Evolutionary conservation across 495 filamentous ascomycete genomes (phyloP), one percentile per base, ranked within the genome.

Genomic region (Xylona heveae): DNA sequence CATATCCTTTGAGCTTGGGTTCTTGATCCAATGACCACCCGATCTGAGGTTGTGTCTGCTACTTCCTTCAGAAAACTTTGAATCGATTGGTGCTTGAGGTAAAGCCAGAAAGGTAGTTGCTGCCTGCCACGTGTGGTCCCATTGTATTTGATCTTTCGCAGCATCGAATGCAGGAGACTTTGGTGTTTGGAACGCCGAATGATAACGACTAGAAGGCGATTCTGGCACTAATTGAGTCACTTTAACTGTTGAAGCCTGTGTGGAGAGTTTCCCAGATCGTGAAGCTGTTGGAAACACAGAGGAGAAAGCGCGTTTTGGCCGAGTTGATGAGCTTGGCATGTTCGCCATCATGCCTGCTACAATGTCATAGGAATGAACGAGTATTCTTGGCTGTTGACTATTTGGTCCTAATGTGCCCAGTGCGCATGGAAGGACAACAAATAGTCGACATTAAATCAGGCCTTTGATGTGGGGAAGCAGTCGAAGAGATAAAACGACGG

Each of bases 81-180:
- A n/a, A n/a, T n/a, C 41, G 13, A 28, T 35, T 19, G 24, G 55
- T 19, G 58, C 53, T 28, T 53, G 37, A 7, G 71, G 68, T 2
- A 81, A 49, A 4, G 56, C 48, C 10, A 84, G 61, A 28, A 64
- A 67, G 23, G 57, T 52, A 7, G 72, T 79, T 28, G 73, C 74
- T 2, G 59, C 50, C 44, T 67, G 64, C 74, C 78, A 81, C 23
- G 75, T 68, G 33, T 65, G 59, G 39, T 77, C 65, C 62, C 70
- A 80, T 33, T 50, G 50, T 33, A 59, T 54, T 44, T 74, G 70
- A 36, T 79, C 66, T 22, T 8, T 23, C 3, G 38, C 33, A 14
- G 41, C 39, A 18, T 20, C 38, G 3, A 29, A 39, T 4, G 44
- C 41, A 28, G 15, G 3, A 12, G 30, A n/a, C 15, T 35, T 5